These are phyloP conservation scores for Talaromyces liani DNA, from an alignment of 495 filamentous ascomycete genomes.

Conservation along the genomic window DNA sequence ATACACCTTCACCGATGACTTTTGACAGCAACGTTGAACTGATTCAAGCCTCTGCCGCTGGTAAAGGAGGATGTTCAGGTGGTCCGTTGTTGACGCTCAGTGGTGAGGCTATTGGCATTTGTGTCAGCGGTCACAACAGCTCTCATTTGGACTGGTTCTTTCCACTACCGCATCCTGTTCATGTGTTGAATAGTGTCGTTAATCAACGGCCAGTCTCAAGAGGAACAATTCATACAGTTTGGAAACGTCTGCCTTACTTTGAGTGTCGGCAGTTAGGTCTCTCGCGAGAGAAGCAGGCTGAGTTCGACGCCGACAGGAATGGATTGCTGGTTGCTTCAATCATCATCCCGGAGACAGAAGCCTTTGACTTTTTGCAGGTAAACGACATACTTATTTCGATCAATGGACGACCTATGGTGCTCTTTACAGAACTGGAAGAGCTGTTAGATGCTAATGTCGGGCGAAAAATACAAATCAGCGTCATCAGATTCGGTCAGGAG, in stretches of 20 bases:
- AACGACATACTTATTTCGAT: constrained; percentile 6
- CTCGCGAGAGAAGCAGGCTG: constrained; percentile 1
- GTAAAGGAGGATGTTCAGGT: constrained; percentile 5
- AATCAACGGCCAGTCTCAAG: neutral
- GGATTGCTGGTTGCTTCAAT: constrained; percentile 2
- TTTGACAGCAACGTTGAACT: constrained; percentile 8
- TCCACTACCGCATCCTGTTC: neutral
- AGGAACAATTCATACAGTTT: constrained; percentile 6
- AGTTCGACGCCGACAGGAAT: constrained; percentile 3
- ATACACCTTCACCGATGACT: neutral
- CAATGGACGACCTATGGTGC: neutral
- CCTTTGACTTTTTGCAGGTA: neutral
- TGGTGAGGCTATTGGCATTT: constrained; percentile 5
- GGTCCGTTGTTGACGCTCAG: constrained; percentile 1
- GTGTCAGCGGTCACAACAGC: constrained; percentile 6
- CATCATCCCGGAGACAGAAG: constrained; percentile 3
- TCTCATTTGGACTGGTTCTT: constrained; percentile 7
- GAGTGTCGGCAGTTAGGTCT: constrained; percentile 7
- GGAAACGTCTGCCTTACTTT: constrained; percentile 3
- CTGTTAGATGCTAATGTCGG: constrained; percentile 2
- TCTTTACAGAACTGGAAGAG: neutral
- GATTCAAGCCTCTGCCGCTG: constrained; percentile 6
- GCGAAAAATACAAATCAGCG: neutral
- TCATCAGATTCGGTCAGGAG: neutral
- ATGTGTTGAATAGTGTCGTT: neutral